Conservation (phyloP, 164 flowering plant species). For the Chloranthus sessilifolius region DNA sequence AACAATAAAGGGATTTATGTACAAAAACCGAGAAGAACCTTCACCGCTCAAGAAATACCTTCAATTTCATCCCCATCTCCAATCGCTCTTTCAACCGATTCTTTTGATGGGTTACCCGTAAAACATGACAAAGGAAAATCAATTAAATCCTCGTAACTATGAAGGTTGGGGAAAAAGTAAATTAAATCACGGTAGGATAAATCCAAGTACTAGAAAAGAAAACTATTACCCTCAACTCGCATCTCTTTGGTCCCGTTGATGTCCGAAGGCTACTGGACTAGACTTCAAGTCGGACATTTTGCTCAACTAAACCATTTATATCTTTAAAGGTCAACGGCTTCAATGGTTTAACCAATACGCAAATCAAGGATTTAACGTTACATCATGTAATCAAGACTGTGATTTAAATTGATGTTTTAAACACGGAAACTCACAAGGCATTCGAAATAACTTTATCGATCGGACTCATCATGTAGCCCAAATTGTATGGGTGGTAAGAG, state of each 20-base stretch:
- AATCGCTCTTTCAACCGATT: too few species aligned
- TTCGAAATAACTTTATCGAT: slow-evolving; percentile 59
- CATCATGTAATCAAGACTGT: background rate
- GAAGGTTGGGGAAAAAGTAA: too few species aligned
- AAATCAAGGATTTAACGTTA: background rate
- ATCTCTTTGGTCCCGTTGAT: slow-evolving; percentile 54
- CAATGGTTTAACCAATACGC: slow-evolving; percentile 1
- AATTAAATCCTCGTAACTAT: too few species aligned
- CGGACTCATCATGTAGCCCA: slow-evolving; percentile 33
- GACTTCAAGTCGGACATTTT: slow-evolving; percentile 84
- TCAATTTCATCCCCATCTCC: too few species aligned
- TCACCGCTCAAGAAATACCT: too few species aligned
- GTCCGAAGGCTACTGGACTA: slow-evolving; percentile 73
- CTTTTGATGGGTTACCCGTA: too few species aligned
- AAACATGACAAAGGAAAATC: too few species aligned
- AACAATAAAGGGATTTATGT: too few species aligned
- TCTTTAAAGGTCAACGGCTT: slow-evolving; percentile 75
- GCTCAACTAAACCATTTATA: slow-evolving; percentile 88
- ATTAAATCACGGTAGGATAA: too few species aligned
- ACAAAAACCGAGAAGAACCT: too few species aligned
- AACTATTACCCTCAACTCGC: slow-evolving; percentile 72
- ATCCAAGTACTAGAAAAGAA: too few species aligned
- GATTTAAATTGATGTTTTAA: background rate
- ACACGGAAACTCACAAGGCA: slow-evolving; percentile 19
- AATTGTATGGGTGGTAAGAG: slow-evolving; percentile 8